Evolutionary conservation across 371 early-diverging fungal genomes (phyloP), one percentile per base, ranked within the genome.

Genomic region (Synchytrium microbalum): DNA sequence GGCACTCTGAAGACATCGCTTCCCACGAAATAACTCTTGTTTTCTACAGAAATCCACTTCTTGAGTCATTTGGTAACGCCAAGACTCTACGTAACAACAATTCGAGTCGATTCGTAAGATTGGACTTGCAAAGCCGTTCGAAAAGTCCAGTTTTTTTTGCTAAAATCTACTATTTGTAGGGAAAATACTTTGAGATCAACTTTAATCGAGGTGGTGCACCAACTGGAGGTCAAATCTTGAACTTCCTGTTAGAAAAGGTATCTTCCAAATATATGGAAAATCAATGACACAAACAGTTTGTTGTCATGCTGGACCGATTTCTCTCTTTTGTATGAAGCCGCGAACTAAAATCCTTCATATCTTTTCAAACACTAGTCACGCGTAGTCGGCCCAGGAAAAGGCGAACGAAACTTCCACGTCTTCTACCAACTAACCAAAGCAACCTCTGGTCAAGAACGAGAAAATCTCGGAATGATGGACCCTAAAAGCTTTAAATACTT

Each of bases 51-150:
- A 97, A 97, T 76, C 96, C 98, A 23, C 78, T 99, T 46, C 79
- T 99, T 26, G 99, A 99, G 78, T 91, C 95, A 61, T 99, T 99
- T 83, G 99, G 99, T 58, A 98, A 99, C 79, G 99, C 99, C 53
- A 98, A 99, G 74, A 99, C 99, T 1, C 73, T 96, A 64, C 85
- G 96, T 68, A 99, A 99, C 80, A 94, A 99, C 77, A 99, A 99
- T 77, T 95, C 96, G 1, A 90, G 91, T 84, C 89, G 99, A 26
- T 99, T 98, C 75, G 96, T 91, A 81, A 69, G 85, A 68, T 5
- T 3, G 61, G 59, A 32, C 19, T 13, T 25, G 26, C 24, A n/a
- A n/a, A n/a, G n/a, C n/a, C n/a, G n/a, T n/a, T n/a, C n/a, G n/a
- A n/a, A n/a, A n/a, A n/a, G n/a, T n/a, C n/a, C n/a, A n/a, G n/a